These are phyloP conservation scores for Psilocybe cyanescens DNA, from an alignment of 768 basidiomycete species.

Conservation along the genomic window DNA sequence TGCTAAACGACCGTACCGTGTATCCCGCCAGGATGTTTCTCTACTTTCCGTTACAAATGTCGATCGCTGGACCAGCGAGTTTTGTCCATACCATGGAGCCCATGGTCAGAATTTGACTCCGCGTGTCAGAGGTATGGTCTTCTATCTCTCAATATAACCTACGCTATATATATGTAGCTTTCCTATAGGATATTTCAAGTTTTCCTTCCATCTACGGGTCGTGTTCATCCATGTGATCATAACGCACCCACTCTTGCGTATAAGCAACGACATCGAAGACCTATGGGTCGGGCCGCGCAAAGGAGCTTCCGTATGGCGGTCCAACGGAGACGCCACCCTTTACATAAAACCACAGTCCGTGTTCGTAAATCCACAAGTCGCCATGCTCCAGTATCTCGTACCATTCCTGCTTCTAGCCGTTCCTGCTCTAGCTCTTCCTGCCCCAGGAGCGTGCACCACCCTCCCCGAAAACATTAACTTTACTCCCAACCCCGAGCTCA, in stretches of 20 bases:
- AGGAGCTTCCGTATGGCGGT: background rate
- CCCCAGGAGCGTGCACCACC: conserved; percentile 24
- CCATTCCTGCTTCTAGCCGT: conserved; percentile 10
- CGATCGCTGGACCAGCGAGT: background rate
- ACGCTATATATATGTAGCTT: background rate
- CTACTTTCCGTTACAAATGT: background rate
- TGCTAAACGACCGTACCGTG: too few relatives aligned
- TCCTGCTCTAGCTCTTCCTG: conserved; percentile 9
- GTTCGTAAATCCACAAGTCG: background rate
- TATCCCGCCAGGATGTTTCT: too few relatives aligned
- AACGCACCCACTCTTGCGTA: background rate
- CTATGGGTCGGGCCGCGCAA: background rate
- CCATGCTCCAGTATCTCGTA: conserved; percentile 8
- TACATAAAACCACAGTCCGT: background rate
- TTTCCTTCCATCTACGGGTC: background rate
- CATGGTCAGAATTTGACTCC: background rate
- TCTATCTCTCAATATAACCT: background rate
- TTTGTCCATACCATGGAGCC: background rate
- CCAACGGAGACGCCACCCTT: background rate
- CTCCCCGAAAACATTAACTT: conserved; percentile 30
- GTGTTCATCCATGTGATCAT: background rate
- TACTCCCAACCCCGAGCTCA: conserved; percentile 41
- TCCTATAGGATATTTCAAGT: background rate
- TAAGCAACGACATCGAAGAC: background rate
- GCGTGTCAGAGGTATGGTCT: background rate